phyloP scores from a whole-genome alignment of 495 filamentous ascomycete species.

The Hypoxylon fuscum region DNA sequence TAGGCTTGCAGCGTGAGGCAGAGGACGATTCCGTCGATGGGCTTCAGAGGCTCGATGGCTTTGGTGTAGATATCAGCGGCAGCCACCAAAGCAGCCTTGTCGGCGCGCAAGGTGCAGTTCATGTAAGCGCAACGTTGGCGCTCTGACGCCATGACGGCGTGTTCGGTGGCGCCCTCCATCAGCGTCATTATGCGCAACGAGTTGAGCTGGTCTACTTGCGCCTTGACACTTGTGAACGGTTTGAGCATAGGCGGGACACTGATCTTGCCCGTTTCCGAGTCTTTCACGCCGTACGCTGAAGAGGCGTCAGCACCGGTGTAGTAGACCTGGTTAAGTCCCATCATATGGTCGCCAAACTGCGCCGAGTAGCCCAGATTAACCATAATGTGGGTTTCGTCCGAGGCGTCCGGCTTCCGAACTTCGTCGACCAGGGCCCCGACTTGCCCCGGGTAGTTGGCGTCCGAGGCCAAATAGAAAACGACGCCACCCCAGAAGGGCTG shows the following conservation, averaged over 20 bases:
- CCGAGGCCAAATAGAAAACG: background rate
- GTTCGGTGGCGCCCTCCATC: background rate
- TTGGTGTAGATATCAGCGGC: background rate
- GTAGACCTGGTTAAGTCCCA: background rate
- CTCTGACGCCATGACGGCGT: background rate
- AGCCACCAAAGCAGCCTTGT: background rate
- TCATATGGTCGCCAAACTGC: background rate
- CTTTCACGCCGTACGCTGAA: background rate
- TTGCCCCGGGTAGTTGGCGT: background rate
- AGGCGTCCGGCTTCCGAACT: background rate
- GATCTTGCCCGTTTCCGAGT: background rate
- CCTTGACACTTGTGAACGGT: background rate
- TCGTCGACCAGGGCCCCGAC: background rate
- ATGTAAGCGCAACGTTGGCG: background rate
- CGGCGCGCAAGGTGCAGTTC: background rate
- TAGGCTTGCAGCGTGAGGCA: background rate
- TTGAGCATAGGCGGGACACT: background rate
- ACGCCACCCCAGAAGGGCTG: background rate
- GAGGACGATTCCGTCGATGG: background rate
- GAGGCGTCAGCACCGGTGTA: background rate
- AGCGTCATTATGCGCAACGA: background rate
- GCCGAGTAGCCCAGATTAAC: background rate
- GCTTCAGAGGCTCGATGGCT: background rate
- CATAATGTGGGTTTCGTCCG: conserved; percentile 1
- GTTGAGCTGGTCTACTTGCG: background rate